phyloP scores from a whole-genome alignment of 768 basidiomycete species.

The Leccinum pellstonianum region DNA sequence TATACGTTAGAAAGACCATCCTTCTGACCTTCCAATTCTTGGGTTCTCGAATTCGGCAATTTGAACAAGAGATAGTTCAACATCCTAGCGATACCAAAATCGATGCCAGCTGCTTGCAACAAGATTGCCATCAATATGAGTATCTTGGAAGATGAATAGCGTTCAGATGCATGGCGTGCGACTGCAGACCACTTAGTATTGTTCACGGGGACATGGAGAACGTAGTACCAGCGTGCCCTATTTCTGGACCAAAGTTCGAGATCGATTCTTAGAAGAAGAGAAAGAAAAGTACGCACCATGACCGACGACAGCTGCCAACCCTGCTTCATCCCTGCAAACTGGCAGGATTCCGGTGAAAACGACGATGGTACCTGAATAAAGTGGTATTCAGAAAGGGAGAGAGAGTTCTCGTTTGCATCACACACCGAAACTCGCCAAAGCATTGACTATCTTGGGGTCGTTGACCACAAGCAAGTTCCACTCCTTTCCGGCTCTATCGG shows the following conservation, averaged over 20 bases:
- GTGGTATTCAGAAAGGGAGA: not conserved
- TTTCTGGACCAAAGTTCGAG: slow-evolving; percentile 47
- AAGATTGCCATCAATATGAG: slow-evolving; percentile 41
- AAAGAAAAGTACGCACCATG: slow-evolving; percentile 53
- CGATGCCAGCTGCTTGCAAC: slow-evolving; percentile 51
- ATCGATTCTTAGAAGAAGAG: not conserved
- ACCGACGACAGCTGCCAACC: slow-evolving; percentile 78
- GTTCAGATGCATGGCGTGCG: slow-evolving; percentile 56
- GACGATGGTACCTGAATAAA: slow-evolving; percentile 60
- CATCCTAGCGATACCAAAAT: slow-evolving; percentile 49
- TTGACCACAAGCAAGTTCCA: slow-evolving; percentile 81
- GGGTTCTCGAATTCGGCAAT: slow-evolving; percentile 79
- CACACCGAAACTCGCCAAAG: slow-evolving; percentile 70
- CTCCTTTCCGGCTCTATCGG: slow-evolving; percentile 31
- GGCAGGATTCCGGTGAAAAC: slow-evolving; percentile 91
- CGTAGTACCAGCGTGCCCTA: slow-evolving; percentile 67
- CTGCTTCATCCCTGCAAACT: slow-evolving; percentile 72
- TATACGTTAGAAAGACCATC: not conserved
- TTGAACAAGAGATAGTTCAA: slow-evolving; percentile 55
- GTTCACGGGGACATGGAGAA: not conserved
- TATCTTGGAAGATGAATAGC: slow-evolving; percentile 43
- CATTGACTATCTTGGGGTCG: slow-evolving; percentile 69
- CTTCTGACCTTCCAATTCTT: slow-evolving; percentile 73
- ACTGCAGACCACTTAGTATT: slow-evolving; percentile 36
- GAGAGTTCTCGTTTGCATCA: not conserved